Evolutionary conservation across 2,329 filamentous ascomycete species (phyloP), one percentile per base, ranked within the genome.

Genomic region (Lachnellula hyalina): DNA sequence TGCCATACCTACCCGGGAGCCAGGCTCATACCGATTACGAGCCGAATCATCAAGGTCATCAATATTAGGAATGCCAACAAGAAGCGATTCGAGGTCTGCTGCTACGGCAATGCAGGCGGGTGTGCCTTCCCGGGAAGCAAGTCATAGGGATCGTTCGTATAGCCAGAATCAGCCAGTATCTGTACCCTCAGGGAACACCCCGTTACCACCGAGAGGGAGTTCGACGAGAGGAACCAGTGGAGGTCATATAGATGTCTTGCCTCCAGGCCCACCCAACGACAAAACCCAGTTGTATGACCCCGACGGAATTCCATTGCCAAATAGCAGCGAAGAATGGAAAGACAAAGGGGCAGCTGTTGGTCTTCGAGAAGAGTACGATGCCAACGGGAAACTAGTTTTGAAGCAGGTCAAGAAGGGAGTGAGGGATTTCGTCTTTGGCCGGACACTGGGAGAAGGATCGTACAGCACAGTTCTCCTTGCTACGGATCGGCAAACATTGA

Each of bases 391-490:
- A 62, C 84, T 89, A 3, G 80, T 96, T 8, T 80, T 90, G 59
- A 85, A 90, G 58, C 86, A 89, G 56, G 86, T 97, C 52, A 97
- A 97, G 72, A 99, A 99, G 70, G 94, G 94, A 2, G 94, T 99
- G 45, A 89, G 94, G 62, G 94, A 99, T 74, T 99, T 99, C 72
- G 87, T 86, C 38, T 99, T 99, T 73, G 92, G 92, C 23, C 83
- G 89, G 52, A 86, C 93, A 2, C 78, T 99, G 2, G 94, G 94
- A 55, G 94, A 99, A 73, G 94, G 94, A 25, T 99, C 94, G 5
- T 99, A 99, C 80, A 97, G 93, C 68, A 96, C 92, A 8, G 94
- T 99, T 38, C 84, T 94, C 61, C 84, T 94, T 51, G 94, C 92
- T 38, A 96, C 91, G 4, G 94, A 99, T 72, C 85, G 93, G 58